Evolutionary conservation across 2,329 filamentous ascomycete species (phyloP).

Genomic region (Exophiala oligosperma): DNA sequence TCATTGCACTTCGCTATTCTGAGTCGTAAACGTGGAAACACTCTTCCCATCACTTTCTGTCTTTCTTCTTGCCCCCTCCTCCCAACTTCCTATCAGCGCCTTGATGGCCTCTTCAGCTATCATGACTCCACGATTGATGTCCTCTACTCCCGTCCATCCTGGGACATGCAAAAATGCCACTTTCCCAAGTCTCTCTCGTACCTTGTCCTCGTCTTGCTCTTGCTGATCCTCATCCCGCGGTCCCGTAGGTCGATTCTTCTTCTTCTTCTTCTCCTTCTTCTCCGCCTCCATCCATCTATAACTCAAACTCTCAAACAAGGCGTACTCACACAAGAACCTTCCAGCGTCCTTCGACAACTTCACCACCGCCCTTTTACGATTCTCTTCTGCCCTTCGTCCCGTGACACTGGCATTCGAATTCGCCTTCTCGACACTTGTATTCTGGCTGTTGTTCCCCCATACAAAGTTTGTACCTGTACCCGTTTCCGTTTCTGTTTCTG

Average conservation of each 20-base stretch:
- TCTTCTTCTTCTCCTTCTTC: conserved; percentile 33
- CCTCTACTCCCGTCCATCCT: conserved; percentile 53
- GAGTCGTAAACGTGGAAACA: conserved; percentile 10
- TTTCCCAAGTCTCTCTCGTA: conserved; percentile 32
- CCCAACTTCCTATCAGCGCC: conserved; percentile 43
- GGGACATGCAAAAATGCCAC: conserved; percentile 75
- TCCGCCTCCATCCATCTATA: conserved; percentile 18
- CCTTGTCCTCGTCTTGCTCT: not conserved
- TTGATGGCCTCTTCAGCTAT: conserved; percentile 46
- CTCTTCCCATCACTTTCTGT: not conserved
- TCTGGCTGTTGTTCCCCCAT: not conserved
- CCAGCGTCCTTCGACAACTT: conserved; percentile 70
- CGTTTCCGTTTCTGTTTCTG: not conserved
- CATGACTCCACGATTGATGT: conserved; percentile 40
- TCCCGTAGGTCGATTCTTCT: conserved; percentile 22
- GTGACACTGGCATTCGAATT: conserved; percentile 1
- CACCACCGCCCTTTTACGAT: conserved; percentile 35
- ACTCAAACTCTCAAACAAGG: conserved; percentile 59
- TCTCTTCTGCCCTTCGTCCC: conserved; percentile 12
- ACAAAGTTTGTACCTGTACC: not conserved
- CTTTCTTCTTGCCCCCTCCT: conserved; percentile 22
- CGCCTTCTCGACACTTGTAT: not conserved
- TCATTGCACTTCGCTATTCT: conserved; percentile 16
- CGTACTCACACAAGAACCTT: conserved; percentile 75
- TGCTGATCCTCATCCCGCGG: too few species aligned